Evolutionary conservation across 2,329 filamentous ascomycete genomes (phyloP), one percentile per base, ranked within the genome.

Genomic region (Zymoseptoria brevis): DNA sequence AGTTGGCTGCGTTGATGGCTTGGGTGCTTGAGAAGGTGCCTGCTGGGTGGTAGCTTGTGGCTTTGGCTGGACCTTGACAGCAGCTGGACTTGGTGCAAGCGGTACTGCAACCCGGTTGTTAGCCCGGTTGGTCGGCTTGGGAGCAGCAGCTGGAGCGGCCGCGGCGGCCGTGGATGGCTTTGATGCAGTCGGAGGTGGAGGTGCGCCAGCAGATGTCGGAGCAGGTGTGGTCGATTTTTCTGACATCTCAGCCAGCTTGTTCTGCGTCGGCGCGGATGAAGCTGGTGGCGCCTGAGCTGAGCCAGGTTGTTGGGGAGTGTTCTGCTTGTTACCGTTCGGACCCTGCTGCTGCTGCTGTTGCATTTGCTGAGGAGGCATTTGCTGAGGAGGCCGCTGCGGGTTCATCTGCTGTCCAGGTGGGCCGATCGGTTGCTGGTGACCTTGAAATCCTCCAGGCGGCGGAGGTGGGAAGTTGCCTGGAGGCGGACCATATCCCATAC

Each of bases 131-230:
- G 72, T 69, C 30, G 70, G 54, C 68, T 75, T 78, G 2, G 66
- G 58, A 24, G 50, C 53, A n/a, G 56, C 51, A 16, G 82, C 73
- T 9, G 81, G 79, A 26, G 82, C 80, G 24, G 80, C 78, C 2
- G 82, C 82, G 54, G 81, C 80, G 59, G 84, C 78, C 19, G 77
- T 76, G 26, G 85, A 81, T 7, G 87, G 85, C 74, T 90, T 90
- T 6, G 86, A 86, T 30, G 87, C 85, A 45, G 85, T 79, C 0
- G 86, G 86, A 50, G 84, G 86, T 4, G 84, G 81, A 4, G 87
- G 86, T 4, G 80, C 81, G 61, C 79, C 73, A 51, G 71, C 66
- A 53, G 75, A 67, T 50, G 78, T 72, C 60, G 80, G 79, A 21
- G 77, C 75, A 45, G 77, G 71, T 59, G 76, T 74, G 8, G 71